Base-by-base conservation (phyloP, 2,329 filamentous ascomycete genomes). In the Lachnellula arida region DNA sequence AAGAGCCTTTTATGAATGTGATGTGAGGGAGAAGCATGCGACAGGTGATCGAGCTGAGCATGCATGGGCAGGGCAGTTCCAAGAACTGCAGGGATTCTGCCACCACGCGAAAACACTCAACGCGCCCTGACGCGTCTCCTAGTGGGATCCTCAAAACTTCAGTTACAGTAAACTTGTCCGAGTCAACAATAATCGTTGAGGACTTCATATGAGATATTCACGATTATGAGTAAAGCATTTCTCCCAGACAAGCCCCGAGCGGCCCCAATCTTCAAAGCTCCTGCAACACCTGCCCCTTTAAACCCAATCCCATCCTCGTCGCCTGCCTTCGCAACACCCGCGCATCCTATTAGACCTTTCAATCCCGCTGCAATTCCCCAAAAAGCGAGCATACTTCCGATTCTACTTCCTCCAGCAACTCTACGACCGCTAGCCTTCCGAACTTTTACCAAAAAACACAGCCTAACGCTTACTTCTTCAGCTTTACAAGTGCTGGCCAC, bases 371-470 rank as follows among this genome's bases (percentile, higher is more conserved):
- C 56, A 48, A 48, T 59, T 23, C 53, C 63, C 22, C 49, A 57
- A 37, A 70, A 67, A 61, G 67, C 68, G 59, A 67, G 68, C 6
- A 88, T 97, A 48, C 79, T 99, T 1, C 91, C 94, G 4, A 94
- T 99, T 55, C 79, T 96, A 37, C 85, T 99, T 4, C 92, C 93
- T 3, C 89, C 92, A 0, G 84, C 91, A 9, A 95, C 89, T 0
- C 76, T 99, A 42, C 82, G 95, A 60, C 93, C 94, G 2, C 79
- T 97, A 19, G 95, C 94, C 8, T 97, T 99, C 69, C 85, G 94
- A 47, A 95, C 90, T 0, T 96, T 99, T 63, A 99, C 94, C 2
- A 97, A 97, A 73, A 99, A 97, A 69, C 91, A 99, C 74, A 95
- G 93, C 65, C 78, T 99, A 54, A 97, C 92, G 0, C 82, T 99